phyloP scores from a whole-genome alignment of 2,329 filamentous ascomycete species.

The Sarocladium strictum region DNA sequence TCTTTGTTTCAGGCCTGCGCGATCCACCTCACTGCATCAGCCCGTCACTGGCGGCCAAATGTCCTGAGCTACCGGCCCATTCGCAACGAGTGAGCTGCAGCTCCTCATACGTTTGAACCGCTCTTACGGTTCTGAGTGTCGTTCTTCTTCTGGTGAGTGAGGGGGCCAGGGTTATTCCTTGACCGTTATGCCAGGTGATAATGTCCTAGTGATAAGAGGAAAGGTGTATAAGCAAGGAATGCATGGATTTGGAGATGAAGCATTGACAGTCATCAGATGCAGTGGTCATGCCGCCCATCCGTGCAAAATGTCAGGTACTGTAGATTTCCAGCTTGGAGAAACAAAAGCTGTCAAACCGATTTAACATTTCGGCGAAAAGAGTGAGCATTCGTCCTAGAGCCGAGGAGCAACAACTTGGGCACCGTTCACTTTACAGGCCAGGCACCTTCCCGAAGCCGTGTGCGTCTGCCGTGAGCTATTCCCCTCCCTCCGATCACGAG shows the following conservation, averaged over 20 bases:
- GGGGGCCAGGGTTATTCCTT: neutral
- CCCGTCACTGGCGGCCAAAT: too few species aligned
- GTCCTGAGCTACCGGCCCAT: too few species aligned
- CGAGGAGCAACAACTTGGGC: too few species aligned
- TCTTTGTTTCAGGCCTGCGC: conserved; percentile 4
- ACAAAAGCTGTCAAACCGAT: neutral
- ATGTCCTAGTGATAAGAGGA: neutral
- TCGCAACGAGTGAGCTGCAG: too few species aligned
- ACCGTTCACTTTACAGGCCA: too few species aligned
- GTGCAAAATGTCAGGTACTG: neutral
- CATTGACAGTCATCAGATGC: neutral
- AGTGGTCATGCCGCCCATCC: neutral
- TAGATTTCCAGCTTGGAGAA: neutral
- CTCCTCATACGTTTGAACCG: too few species aligned
- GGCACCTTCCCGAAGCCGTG: too few species aligned
- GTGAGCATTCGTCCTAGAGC: too few species aligned
- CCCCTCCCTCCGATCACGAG: neutral
- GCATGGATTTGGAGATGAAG: conserved; percentile 9
- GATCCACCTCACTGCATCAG: conserved; percentile 1
- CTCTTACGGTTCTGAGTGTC: neutral
- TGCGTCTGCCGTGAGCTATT: neutral
- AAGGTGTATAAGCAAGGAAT: neutral
- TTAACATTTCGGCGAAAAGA: too few species aligned
- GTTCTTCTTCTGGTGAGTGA: neutral
- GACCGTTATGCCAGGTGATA: conserved; percentile 9